Evolutionary conservation across 768 basidiomycete species (phyloP).

Genomic region (Xanthoconium stramineum): DNA sequence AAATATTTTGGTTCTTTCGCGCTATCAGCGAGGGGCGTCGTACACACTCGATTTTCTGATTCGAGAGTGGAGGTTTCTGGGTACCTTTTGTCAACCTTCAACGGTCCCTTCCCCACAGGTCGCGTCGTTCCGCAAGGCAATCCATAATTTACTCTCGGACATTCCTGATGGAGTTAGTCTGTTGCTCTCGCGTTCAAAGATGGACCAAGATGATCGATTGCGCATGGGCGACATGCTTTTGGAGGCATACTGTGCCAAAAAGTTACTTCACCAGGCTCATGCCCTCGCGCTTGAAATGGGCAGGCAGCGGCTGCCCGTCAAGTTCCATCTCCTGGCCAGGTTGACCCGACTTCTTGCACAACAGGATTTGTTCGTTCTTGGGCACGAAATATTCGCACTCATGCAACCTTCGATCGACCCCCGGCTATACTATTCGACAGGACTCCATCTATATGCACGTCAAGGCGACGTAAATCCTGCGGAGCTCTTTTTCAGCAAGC

Average conservation of each 20-base stretch:
- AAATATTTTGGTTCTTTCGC: slow-evolving; percentile 36
- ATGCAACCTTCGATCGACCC: slow-evolving; percentile 24
- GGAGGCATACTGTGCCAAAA: slow-evolving; percentile 34
- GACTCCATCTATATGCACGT: slow-evolving; percentile 51
- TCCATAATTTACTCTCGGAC: slow-evolving; percentile 27
- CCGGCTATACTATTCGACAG: slow-evolving; percentile 35
- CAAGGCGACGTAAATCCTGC: slow-evolving; percentile 48
- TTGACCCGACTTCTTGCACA: slow-evolving; percentile 45
- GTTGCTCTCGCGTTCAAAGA: slow-evolving; percentile 22
- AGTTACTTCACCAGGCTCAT: slow-evolving; percentile 36
- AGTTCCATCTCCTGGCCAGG: slow-evolving; percentile 28
- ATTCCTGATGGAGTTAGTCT: slow-evolving; percentile 32
- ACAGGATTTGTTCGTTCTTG: slow-evolving; percentile 37
- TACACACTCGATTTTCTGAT: slow-evolving; percentile 40
- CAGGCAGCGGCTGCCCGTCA: slow-evolving; percentile 32
- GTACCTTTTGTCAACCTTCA: slow-evolving; percentile 16
- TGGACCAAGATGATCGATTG: slow-evolving; percentile 27
- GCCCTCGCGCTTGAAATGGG: slow-evolving; percentile 42
- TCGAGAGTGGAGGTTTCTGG: slow-evolving; percentile 36
- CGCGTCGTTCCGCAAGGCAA: slow-evolving; percentile 28
- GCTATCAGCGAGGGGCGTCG: slow-evolving; percentile 30
- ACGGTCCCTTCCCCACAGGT: slow-evolving; percentile 6
- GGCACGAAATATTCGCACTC: slow-evolving; percentile 41
- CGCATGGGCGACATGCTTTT: slow-evolving; percentile 41
- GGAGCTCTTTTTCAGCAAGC: slow-evolving; percentile 39